phyloP scores from a whole-genome alignment of 768 basidiomycete genomes.

The Hirschioporus abietinus region DNA sequence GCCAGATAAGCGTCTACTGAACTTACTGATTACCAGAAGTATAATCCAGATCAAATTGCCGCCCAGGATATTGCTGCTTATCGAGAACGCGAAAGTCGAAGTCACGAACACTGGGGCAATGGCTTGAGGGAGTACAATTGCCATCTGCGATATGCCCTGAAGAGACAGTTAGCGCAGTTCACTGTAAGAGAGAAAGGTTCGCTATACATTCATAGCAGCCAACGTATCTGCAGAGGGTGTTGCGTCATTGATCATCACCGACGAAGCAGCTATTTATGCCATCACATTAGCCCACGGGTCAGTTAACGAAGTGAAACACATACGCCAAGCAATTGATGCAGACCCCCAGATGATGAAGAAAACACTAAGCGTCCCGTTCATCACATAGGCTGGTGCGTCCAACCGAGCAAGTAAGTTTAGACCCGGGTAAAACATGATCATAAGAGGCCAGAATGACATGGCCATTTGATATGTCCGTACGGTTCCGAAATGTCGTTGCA shows the following conservation, averaged over 20 bases:
- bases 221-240: constrained; percentile 14
- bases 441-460: constrained; percentile 11
- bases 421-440: constrained; percentile 8
- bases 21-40: constrained; percentile 11
- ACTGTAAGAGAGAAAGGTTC: not conserved
- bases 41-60: constrained; percentile 17
- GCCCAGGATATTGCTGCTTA: constrained; percentile 12
- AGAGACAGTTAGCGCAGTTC: not conserved
- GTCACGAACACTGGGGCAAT: constrained; percentile 16
- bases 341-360: constrained; percentile 11
- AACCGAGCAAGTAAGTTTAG: constrained; percentile 7
- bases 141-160: constrained; percentile 13
- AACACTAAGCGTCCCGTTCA: constrained; percentile 7
- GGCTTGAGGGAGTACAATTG: constrained; percentile 14
- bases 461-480: constrained; percentile 8
- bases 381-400: not conserved
- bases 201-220: constrained; percentile 13
- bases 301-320: not conserved
- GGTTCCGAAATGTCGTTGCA: constrained; percentile 10
- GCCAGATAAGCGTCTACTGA: not conserved
- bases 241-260: constrained; percentile 13
- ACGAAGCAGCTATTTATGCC: constrained; percentile 5
- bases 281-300: not conserved
- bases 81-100: constrained; percentile 15
- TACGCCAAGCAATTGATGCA: constrained; percentile 11